phyloP scores from a whole-genome alignment of 2,329 filamentous ascomycete genomes.

The Scopulariopsis brevicaulis region DNA sequence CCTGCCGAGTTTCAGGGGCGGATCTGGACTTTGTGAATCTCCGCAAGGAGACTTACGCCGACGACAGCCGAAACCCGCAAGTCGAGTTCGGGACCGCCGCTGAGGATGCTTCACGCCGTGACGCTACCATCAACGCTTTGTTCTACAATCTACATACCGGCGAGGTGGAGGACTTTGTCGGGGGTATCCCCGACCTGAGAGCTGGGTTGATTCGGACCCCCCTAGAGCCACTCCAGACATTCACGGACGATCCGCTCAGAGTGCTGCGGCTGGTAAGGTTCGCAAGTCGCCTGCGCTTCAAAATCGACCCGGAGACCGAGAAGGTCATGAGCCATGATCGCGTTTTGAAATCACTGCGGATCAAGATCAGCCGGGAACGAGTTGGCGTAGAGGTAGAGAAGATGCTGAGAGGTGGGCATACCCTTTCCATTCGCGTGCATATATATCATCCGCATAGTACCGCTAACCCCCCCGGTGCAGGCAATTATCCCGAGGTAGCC shows the following conservation, averaged over 20 bases:
- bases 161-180: slow-evolving; percentile 75
- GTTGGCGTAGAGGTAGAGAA: slow-evolving; percentile 84
- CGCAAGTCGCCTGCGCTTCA: slow-evolving; percentile 71
- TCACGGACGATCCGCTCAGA: slow-evolving; percentile 84
- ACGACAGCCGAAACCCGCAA: slow-evolving; percentile 80
- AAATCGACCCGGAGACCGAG: slow-evolving; percentile 60
- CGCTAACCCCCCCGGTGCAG: slow-evolving; percentile 18
- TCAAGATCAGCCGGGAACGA: slow-evolving; percentile 87
- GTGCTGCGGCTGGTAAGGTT: slow-evolving; percentile 84
- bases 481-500: slow-evolving; percentile 46
- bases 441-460: neutral
- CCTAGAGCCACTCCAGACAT: slow-evolving; percentile 79
- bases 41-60: slow-evolving; percentile 79
- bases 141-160: slow-evolving; percentile 87
- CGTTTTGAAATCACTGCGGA: slow-evolving; percentile 68
- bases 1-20: slow-evolving; percentile 71
- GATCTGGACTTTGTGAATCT: slow-evolving; percentile 94
- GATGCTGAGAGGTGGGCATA: slow-evolving; percentile 59
- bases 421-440: neutral
- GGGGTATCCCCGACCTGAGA: slow-evolving; percentile 65
- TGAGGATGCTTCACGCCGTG: slow-evolving; percentile 80
- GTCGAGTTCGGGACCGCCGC: slow-evolving; percentile 89
- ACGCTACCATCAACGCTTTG: slow-evolving; percentile 89
- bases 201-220: slow-evolving; percentile 70
- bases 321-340: slow-evolving; percentile 63